Evolutionary conservation across 768 basidiomycete species (phyloP).

Genomic region (Kwoniella dejecticola): DNA sequence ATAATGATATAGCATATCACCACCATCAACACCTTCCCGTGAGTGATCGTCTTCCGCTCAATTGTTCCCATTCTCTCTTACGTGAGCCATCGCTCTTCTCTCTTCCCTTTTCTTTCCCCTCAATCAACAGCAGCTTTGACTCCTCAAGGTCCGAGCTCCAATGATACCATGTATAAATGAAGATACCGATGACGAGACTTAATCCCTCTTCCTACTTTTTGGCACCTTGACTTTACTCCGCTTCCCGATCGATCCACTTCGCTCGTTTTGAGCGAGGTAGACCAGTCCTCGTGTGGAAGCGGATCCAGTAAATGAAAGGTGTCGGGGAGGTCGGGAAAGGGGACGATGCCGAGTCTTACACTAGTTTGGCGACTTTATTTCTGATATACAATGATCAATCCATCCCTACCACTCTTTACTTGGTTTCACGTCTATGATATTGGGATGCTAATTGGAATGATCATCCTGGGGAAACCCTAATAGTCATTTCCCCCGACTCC

Average conservation of each 20-base stretch:
- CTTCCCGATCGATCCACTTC: slow-evolving; percentile 11
- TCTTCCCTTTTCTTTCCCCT: slow-evolving; percentile 3
- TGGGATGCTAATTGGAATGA: too few relatives aligned
- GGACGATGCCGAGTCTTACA: slow-evolving; percentile 38
- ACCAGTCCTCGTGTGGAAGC: slow-evolving; percentile 26
- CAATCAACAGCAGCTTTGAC: too few relatives aligned
- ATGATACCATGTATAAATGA: slow-evolving; percentile 25
- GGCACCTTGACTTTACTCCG: slow-evolving; percentile 5
- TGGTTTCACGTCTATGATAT: too few relatives aligned
- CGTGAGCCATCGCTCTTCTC: too few relatives aligned
- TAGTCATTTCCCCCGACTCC: too few relatives aligned
- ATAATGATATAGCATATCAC: neutral
- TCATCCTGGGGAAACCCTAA: too few relatives aligned
- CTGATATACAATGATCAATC: slow-evolving; percentile 6
- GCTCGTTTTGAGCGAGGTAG: slow-evolving; percentile 29
- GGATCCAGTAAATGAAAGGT: neutral
- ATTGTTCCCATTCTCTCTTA: neutral
- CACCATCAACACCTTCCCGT: neutral
- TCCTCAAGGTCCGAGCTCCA: too few relatives aligned
- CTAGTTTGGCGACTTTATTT: slow-evolving; percentile 55
- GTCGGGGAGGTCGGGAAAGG: slow-evolving; percentile 3
- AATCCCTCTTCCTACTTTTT: slow-evolving; percentile 17
- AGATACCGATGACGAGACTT: slow-evolving; percentile 54
- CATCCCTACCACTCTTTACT: too few relatives aligned
- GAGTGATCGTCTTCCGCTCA: too few relatives aligned